These are phyloP conservation scores for Ophiostoma quercus DNA, from an alignment of 2,329 filamentous ascomycete species.

Conservation along the genomic window DNA sequence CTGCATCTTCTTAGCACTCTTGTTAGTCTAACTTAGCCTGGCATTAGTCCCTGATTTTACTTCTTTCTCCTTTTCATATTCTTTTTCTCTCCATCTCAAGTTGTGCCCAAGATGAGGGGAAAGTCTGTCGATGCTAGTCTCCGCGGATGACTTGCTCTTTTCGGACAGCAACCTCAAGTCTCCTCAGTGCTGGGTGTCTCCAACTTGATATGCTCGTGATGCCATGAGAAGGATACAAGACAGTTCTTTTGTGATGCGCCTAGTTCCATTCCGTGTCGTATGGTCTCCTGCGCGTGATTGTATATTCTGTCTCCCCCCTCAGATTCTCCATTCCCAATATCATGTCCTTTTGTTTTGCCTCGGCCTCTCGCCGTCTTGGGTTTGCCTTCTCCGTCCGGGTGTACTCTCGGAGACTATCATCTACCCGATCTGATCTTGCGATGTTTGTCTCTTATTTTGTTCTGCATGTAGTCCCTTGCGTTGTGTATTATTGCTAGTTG, in stretches of 20 bases:
- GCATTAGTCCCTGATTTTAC: neutral
- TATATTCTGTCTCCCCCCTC: neutral
- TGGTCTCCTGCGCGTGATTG: neutral
- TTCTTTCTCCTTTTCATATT: neutral
- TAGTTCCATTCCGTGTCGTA: neutral
- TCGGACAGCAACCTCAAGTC: conserved; percentile 1
- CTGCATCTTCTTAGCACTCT: neutral
- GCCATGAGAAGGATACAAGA: neutral
- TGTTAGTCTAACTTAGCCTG: neutral
- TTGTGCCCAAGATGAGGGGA: neutral
- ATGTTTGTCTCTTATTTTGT: neutral
- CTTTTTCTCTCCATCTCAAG: neutral
- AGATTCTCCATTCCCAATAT: neutral
- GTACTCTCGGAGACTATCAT: neutral
- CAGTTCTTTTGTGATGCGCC: neutral
- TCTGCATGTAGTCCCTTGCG: neutral
- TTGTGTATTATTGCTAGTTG: neutral
- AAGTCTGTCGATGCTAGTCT: conserved; percentile 1
- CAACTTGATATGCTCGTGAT: neutral
- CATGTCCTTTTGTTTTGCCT: neutral
- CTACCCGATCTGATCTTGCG: neutral
- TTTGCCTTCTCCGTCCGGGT: neutral
- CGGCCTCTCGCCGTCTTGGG: neutral
- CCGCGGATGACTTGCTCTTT: conserved; percentile 5
- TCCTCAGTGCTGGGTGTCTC: neutral